Percentiles rank a stretch among this genome's conserved stretches.
Conservation (phyloP, 139 green algal genomes). For the Dunaliella primolecta region DNA sequence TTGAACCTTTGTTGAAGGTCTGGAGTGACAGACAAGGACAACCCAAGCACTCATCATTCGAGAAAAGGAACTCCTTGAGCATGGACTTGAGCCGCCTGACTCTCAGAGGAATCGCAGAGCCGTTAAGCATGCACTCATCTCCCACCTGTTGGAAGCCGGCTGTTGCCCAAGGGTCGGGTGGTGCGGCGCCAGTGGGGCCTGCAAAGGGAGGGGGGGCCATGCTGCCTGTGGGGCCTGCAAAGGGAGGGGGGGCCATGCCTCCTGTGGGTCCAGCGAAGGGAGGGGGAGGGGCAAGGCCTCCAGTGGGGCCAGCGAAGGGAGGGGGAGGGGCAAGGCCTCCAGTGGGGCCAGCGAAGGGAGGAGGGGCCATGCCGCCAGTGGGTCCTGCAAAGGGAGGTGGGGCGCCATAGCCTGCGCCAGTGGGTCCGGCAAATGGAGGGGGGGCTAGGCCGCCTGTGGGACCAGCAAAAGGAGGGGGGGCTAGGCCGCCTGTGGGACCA, state of each 20-base stretch:
- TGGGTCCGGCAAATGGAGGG: neutral
- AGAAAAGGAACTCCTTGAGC: neutral
- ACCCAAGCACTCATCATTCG: neutral
- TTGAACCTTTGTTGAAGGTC: neutral
- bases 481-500: neutral
- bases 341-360: neutral
- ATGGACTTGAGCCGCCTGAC: neutral
- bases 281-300: neutral
- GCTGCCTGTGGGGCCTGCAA: neutral
- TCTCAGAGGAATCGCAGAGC: neutral
- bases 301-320: neutral
- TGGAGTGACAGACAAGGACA: neutral
- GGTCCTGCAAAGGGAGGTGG: neutral
- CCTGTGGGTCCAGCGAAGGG: neutral
- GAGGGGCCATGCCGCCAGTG: neutral
- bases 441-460: neutral
- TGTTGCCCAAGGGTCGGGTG: constrained; percentile 16
- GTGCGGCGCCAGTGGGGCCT: neutral
- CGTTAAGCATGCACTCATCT: neutral
- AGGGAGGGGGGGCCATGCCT: neutral
- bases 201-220: neutral
- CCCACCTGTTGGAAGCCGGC: neutral
- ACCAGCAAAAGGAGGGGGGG: neutral
- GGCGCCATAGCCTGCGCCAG: neutral
- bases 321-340: neutral